These are phyloP conservation scores for Scenedesmus sp. DNA, from an alignment of 163 green algal species.

Conservation along the genomic window DNA sequence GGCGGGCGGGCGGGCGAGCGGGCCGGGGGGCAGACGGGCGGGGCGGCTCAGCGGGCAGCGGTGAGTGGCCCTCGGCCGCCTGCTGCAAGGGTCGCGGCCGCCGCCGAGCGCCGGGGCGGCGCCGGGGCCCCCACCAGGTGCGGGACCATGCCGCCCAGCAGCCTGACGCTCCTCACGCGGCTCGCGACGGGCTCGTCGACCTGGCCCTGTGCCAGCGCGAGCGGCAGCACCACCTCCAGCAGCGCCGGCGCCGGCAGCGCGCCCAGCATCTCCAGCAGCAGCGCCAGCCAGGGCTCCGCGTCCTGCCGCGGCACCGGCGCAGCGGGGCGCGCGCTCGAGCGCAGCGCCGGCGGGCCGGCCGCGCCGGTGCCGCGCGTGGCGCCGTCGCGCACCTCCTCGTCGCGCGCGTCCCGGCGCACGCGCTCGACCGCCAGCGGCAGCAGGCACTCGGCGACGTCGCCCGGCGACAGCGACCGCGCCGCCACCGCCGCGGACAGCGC, in stretches of 20 bases:
- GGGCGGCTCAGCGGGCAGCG: too few relatives aligned
- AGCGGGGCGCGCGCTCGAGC: too few relatives aligned
- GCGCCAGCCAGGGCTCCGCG: conserved; percentile 64
- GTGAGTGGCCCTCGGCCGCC: too few relatives aligned
- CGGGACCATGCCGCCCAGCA: conserved; percentile 65
- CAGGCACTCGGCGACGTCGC: conserved; percentile 65
- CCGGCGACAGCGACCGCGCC: conserved; percentile 51
- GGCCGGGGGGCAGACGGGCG: too few relatives aligned
- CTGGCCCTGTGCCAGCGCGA: conserved; percentile 70
- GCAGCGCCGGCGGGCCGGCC: too few relatives aligned
- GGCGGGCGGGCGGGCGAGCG: too few relatives aligned
- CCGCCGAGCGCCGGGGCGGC: too few relatives aligned
- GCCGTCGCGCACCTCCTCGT: conserved; percentile 66
- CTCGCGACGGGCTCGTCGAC: conserved; percentile 65
- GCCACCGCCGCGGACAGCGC: conserved; percentile 52
- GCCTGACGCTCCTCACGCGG: conserved; percentile 62
- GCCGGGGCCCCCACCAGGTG: conserved; percentile 63
- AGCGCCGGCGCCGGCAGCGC: conserved; percentile 60
- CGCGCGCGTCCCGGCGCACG: conserved; percentile 55
- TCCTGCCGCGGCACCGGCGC: too few relatives aligned
- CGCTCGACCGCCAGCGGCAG: conserved; percentile 56
- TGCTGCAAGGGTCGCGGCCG: too few relatives aligned
- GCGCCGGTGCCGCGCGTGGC: too few relatives aligned
- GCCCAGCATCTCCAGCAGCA: conserved; percentile 65
- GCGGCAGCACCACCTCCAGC: conserved; percentile 59